Evolutionary conservation across 2,329 filamentous ascomycete genomes (phyloP), one percentile per base, ranked within the genome.

Genomic region (Penicillium sp.): DNA sequence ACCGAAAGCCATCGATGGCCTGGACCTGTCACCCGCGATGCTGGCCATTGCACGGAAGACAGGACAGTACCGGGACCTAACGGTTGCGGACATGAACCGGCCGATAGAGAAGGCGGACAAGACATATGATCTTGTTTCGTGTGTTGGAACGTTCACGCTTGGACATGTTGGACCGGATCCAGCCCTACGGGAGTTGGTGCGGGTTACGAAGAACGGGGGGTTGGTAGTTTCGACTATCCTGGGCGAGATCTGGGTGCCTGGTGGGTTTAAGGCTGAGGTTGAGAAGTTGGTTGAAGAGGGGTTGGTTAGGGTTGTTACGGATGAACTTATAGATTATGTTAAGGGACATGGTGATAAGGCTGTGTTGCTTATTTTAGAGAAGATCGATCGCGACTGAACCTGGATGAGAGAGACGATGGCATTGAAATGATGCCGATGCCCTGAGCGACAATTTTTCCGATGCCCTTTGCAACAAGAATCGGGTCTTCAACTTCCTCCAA

Each of bases 61-160:
- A 0, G 75, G 74, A 2, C 71, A 71, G 18, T 81, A 81, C 61
- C 68, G 70, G 14, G 59, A 69, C 14, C 67, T 81, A 9, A 65
- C 68, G 14, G 60, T 70, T 2, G 72, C 68, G 1, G 78, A 81
- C 56, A 63, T 82, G 52, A 76, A 74, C 14, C 65, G 71, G 41
- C 67, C 62, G 1, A 67, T 81, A 12, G 57, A 67, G 3, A 62
- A 64, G 31, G 51, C 64, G 3, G 70, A 75, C 52, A 66, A 67
- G 9, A 65, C 64, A 2, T 81, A 80, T 54, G 77, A 80, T 42
- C 72, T 74, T 4, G 70, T 81, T 14, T 72, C 74, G 1, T 82
- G 79, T 64, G 73, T 76, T 19, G 79, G 79, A 22, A 81, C 78
- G 2, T 73, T 82, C 52, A 82, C 80, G 0, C 71, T 75, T 45